A percentile compares a stretch with the other conserved stretches of the same genome.
Evolutionary conservation across 371 early-diverging fungal genomes (phyloP).

Genomic region (Encephalitozoon cuniculi): DNA sequence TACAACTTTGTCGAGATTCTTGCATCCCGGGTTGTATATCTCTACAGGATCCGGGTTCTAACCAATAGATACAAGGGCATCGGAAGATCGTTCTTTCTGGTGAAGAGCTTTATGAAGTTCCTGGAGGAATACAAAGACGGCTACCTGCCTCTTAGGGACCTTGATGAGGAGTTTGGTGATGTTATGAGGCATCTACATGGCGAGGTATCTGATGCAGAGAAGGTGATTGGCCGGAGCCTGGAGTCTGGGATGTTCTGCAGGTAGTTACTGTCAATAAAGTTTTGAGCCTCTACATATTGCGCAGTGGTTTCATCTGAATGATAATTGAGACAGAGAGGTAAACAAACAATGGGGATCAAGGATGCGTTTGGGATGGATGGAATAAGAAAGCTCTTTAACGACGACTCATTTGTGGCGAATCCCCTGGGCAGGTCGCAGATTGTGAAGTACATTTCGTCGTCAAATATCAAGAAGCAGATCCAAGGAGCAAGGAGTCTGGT

Average conservation of each 20-base stretch:
- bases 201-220: neutral
- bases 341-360: slow-evolving; percentile 15
- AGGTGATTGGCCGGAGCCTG: neutral
- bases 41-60: neutral
- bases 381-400: neutral
- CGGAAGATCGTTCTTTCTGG: neutral
- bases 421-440: neutral
- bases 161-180: neutral
- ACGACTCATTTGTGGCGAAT: neutral
- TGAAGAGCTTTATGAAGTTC: neutral
- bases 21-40: neutral
- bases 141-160: neutral
- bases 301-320: neutral
- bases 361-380: slow-evolving; percentile 1
- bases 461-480: neutral
- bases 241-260: neutral
- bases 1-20: slow-evolving; percentile 18
- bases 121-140: neutral
- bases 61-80: neutral
- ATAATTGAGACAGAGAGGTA: neutral
- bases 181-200: neutral
- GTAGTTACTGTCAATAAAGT: neutral
- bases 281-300: neutral
- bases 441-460: neutral
- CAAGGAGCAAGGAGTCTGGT: slow-evolving; percentile 21